Conservation (phyloP, 2,329 filamentous ascomycete species). For the Alternaria brassicicola region DNA sequence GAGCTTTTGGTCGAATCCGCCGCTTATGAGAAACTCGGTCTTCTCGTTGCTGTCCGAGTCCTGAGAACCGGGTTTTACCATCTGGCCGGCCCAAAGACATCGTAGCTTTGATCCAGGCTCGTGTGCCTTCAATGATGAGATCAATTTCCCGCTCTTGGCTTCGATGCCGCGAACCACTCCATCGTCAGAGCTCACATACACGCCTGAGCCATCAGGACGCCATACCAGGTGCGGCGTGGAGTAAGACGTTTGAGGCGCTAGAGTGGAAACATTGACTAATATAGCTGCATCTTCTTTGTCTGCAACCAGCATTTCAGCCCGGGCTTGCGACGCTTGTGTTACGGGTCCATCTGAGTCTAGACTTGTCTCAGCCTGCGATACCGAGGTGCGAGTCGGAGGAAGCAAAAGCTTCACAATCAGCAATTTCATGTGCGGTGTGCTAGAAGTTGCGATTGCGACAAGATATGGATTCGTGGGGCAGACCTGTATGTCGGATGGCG, state of each 20-base stretch:
- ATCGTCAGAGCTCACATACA: slow-evolving; percentile 71
- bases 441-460: slow-evolving; percentile 65
- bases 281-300: slow-evolving; percentile 66
- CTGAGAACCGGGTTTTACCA: slow-evolving; percentile 39
- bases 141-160: slow-evolving; percentile 62
- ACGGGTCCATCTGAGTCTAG: slow-evolving; percentile 20
- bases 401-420: slow-evolving; percentile 64
- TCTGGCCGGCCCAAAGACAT: slow-evolving; percentile 61
- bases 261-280: slow-evolving; percentile 63
- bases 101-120: slow-evolving; percentile 64
- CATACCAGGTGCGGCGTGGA: slow-evolving; percentile 67
- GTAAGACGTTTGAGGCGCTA: slow-evolving; percentile 66
- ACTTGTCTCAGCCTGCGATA: slow-evolving; percentile 2
- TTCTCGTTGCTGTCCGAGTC: slow-evolving; percentile 13
- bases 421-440: slow-evolving; percentile 67
- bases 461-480: slow-evolving; percentile 62
- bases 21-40: slow-evolving; percentile 65
- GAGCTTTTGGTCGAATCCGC: slow-evolving; percentile 68
- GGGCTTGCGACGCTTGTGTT: slow-evolving; percentile 60
- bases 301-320: slow-evolving; percentile 58
- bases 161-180: slow-evolving; percentile 67
- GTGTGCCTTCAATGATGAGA: slow-evolving; percentile 59
- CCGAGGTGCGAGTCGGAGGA: slow-evolving; percentile 44
- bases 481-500: slow-evolving; percentile 62
- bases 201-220: slow-evolving; percentile 65